Conservation (phyloP, 768 basidiomycete species). For the Trametopsis cervina region DNA sequence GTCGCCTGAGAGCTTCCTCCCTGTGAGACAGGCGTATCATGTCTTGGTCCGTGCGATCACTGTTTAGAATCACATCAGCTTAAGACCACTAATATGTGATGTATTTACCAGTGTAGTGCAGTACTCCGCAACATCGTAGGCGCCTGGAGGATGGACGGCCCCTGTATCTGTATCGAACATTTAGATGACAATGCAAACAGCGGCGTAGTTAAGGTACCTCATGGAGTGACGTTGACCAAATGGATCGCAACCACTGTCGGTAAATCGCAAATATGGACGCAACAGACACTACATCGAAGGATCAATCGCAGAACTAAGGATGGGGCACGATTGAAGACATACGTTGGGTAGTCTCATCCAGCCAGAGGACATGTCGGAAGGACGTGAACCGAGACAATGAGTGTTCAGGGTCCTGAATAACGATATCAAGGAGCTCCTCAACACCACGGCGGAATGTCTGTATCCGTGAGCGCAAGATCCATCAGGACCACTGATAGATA, state of each 20-base stretch:
- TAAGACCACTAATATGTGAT: not conserved
- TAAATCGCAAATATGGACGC: not conserved
- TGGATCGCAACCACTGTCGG: not conserved
- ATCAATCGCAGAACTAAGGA: not conserved
- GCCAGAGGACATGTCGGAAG: not conserved
- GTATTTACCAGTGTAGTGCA: not conserved
- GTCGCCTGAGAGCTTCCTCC: conserved; percentile 9
- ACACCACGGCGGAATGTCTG: not conserved
- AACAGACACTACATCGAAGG: not conserved
- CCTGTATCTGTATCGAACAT: not conserved
- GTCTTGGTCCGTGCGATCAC: not conserved
- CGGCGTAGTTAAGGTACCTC: too few relatives aligned
- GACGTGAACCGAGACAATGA: not conserved
- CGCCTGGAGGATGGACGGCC: not conserved
- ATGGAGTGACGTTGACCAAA: not conserved
- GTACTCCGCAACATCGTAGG: not conserved
- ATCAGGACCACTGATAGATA: too few relatives aligned
- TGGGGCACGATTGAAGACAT: not conserved
- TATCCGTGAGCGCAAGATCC: not conserved
- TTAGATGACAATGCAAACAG: too few relatives aligned
- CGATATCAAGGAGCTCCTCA: not conserved
- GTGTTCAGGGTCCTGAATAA: not conserved
- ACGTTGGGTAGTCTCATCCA: not conserved
- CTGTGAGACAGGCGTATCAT: not conserved
- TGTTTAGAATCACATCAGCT: not conserved